A percentile compares a stretch with the other conserved stretches of the same genome.
Conservation (phyloP, 1,284 basidiomycete species). For the Cutaneotrichosporon daszewskae region DNA sequence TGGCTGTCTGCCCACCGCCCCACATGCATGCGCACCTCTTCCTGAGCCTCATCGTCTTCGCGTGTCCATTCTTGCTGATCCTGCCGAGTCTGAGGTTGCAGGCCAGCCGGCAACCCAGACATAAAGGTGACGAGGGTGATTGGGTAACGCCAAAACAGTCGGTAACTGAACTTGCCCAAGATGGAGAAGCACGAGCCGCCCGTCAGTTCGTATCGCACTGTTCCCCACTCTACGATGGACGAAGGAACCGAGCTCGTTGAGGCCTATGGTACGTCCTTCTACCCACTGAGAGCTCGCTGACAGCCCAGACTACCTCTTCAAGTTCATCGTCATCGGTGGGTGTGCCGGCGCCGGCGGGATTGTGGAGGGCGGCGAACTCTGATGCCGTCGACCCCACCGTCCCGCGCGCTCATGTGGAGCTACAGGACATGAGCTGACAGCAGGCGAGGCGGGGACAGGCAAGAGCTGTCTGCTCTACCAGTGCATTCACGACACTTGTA, state of each 20-base stretch:
- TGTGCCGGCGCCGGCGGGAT: not conserved
- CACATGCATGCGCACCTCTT: too few relatives aligned
- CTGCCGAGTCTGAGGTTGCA: too few relatives aligned
- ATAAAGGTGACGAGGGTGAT: too few relatives aligned
- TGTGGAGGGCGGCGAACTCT: not conserved
- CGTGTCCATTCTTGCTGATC: too few relatives aligned
- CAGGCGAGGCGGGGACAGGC: constrained; percentile 91
- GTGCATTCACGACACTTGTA: constrained; percentile 90
- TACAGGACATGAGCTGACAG: constrained; percentile 3
- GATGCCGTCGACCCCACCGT: not conserved
- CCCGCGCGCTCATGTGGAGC: not conserved
- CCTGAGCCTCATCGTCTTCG: too few relatives aligned
- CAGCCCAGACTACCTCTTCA: constrained; percentile 89
- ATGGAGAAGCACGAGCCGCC: too few relatives aligned
- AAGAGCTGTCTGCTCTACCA: constrained; percentile 95
- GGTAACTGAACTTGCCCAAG: too few relatives aligned
- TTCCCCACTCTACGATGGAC: constrained; percentile 22
- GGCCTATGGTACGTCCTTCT: constrained; percentile 66
- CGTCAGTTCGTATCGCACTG: too few relatives aligned
- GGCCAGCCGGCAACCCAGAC: too few relatives aligned
- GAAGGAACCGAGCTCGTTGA: constrained; percentile 82
- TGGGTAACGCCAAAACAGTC: too few relatives aligned
- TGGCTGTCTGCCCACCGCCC: too few relatives aligned
- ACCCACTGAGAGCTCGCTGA: not conserved
- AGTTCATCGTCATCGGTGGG: constrained; percentile 90